Conservation (phyloP, 2,329 filamentous ascomycete genomes). For the Gaeumannomyces tritici region DNA sequence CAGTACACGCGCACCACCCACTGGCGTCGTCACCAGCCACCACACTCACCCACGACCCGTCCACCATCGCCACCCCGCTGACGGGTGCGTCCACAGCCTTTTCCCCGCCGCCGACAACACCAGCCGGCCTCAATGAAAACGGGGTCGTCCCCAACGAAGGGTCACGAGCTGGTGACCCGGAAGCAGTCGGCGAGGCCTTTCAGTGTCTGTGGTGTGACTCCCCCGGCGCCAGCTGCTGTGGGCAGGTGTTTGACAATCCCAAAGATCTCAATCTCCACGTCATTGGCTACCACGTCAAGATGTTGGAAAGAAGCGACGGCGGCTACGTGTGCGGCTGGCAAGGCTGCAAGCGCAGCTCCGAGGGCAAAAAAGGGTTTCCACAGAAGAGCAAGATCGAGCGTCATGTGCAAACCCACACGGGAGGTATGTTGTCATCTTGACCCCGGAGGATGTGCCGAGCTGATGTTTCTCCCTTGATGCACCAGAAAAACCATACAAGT, state of each 20-base stretch:
- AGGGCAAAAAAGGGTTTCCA: conserved; percentile 37
- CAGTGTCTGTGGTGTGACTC: conserved; percentile 20
- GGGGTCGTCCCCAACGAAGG: background rate
- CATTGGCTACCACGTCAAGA: conserved; percentile 37
- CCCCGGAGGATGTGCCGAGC: background rate
- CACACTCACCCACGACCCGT: background rate
- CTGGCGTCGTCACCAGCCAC: background rate
- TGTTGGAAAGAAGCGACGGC: conserved; percentile 29
- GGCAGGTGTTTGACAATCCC: conserved; percentile 27
- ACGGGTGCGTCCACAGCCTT: background rate
- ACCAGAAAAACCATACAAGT: conserved; percentile 50
- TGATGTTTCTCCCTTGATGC: conserved; percentile 3
- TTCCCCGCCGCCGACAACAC: background rate
- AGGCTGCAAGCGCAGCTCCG: conserved; percentile 38
- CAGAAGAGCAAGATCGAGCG: conserved; percentile 55
- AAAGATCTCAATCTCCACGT: conserved; percentile 47
- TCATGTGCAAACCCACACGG: conserved; percentile 57
- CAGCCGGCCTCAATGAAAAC: background rate
- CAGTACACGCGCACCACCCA: background rate
- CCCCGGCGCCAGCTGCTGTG: conserved; percentile 12
- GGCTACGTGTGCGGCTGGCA: conserved; percentile 49
- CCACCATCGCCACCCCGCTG: background rate
- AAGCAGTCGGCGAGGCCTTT: background rate
- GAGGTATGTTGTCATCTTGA: conserved; percentile 34
- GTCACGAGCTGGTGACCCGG: background rate